Conservation (phyloP, 352 stramenopile species). For the Lagenidium giganteum region DNA sequence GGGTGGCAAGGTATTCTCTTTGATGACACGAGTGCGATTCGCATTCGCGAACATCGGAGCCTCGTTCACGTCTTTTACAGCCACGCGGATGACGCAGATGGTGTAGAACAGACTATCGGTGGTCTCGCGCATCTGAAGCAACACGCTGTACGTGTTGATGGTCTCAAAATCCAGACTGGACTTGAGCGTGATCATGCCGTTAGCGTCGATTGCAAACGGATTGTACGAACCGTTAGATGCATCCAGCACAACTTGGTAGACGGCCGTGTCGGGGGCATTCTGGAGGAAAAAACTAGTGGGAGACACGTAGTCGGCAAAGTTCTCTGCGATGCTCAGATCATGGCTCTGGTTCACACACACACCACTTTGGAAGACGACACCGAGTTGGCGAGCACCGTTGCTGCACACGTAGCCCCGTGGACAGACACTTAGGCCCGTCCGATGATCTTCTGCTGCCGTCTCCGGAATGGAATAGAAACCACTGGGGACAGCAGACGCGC, state of each 20-base stretch:
- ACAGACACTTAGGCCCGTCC: constrained; percentile 31
- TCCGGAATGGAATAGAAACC: constrained; percentile 52
- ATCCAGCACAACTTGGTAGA: constrained; percentile 11
- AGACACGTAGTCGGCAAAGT: constrained; percentile 22
- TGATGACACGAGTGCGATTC: constrained; percentile 15
- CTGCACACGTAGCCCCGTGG: constrained; percentile 34
- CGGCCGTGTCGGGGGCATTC: constrained; percentile 2
- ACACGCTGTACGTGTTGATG: constrained; percentile 11
- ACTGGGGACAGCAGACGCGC: constrained; percentile 20
- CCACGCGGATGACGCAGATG: constrained; percentile 33
- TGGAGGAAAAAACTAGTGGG: constrained; percentile 26
- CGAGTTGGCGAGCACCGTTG: constrained; percentile 21
- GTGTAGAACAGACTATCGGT: constrained; percentile 2
- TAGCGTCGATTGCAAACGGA: constrained; percentile 13
- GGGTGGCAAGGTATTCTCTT: constrained; percentile 35
- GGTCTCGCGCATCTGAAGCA: constrained; percentile 21
- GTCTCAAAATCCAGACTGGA: constrained; percentile 27
- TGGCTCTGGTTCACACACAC: constrained; percentile 38
- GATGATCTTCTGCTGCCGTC: constrained; percentile 15
- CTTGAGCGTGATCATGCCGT: constrained; percentile 17
- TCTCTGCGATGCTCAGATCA: constrained; percentile 27
- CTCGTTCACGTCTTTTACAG: constrained; percentile 51
- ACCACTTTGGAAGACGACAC: constrained; percentile 21
- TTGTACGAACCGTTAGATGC: constrained; percentile 1
- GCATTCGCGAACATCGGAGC: constrained; percentile 23